Evolutionary conservation across 371 early-diverging fungal species (phyloP).

Genomic region (Mortierella sp.): DNA sequence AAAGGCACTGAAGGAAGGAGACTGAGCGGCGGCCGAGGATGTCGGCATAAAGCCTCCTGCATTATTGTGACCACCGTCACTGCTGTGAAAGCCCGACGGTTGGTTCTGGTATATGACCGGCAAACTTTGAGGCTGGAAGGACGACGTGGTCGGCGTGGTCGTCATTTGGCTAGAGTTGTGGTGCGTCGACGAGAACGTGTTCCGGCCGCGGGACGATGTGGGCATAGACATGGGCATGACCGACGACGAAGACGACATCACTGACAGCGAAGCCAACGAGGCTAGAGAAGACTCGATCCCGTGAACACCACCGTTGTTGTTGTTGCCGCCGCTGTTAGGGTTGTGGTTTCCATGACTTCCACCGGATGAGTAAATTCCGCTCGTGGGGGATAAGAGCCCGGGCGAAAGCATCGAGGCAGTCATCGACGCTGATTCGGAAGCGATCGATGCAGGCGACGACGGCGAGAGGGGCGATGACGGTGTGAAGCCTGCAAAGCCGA

Average conservation of each 20-base stretch:
- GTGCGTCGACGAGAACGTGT: constrained; percentile 18
- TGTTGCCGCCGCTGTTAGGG: background rate
- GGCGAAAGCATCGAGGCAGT: constrained; percentile 53
- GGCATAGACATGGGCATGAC: constrained; percentile 42
- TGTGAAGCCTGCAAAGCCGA: constrained; percentile 30
- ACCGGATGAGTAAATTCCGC: constrained; percentile 16
- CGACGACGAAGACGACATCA: constrained; percentile 33
- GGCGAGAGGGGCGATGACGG: constrained; percentile 52
- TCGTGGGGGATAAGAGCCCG: constrained; percentile 24
- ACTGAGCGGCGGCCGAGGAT: constrained; percentile 22
- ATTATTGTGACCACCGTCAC: background rate
- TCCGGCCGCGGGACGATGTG: constrained; percentile 28
- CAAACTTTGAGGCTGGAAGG: constrained; percentile 51
- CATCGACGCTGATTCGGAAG: constrained; percentile 35
- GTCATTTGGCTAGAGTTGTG: constrained; percentile 22
- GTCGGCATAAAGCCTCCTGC: constrained; percentile 27
- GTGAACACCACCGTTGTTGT: constrained; percentile 19
- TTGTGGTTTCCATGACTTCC: constrained; percentile 20
- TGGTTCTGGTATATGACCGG: constrained; percentile 49
- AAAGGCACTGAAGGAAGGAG: constrained; percentile 30
- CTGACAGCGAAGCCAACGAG: constrained; percentile 49
- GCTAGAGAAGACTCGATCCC: constrained; percentile 55
- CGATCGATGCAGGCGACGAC: constrained; percentile 46
- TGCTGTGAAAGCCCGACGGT: constrained; percentile 12
- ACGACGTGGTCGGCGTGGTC: constrained; percentile 35